Conservation (phyloP, 176 grass and related monocot species). For the Oryza coarctata region DNA sequence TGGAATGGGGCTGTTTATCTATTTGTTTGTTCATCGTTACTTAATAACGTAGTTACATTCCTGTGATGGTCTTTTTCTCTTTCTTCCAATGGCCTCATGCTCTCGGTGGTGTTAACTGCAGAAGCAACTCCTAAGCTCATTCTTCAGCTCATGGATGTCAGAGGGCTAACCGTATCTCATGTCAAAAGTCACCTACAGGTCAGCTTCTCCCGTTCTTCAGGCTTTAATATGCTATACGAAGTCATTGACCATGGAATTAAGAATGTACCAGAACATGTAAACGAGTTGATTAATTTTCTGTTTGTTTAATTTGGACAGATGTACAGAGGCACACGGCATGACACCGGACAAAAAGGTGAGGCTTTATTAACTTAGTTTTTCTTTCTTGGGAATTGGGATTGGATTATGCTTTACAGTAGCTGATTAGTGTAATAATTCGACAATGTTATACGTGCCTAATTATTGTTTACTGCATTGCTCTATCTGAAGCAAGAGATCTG, state of each 20-base stretch:
- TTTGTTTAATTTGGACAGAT: constrained; percentile 55
- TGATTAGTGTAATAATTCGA: not conserved
- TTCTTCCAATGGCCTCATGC: not conserved
- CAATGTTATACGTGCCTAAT: not conserved
- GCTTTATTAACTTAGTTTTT: constrained; percentile 20
- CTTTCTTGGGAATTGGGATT: constrained; percentile 36
- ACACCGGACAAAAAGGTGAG: constrained; percentile 54
- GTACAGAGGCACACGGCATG: constrained; percentile 81
- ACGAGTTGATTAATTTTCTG: not conserved
- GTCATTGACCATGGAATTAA: not conserved
- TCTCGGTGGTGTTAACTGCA: constrained; percentile 17
- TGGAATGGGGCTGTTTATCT: not conserved
- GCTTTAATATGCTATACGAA: not conserved
- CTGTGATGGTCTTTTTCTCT: not conserved
- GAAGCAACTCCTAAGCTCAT: constrained; percentile 92
- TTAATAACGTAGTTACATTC: not conserved
- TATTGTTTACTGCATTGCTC: not conserved
- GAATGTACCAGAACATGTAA: constrained; percentile 2
- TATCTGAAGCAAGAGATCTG: not conserved
- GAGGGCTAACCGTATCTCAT: constrained; percentile 83
- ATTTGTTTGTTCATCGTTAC: not conserved
- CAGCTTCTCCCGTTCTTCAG: not conserved
- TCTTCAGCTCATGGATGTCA: constrained; percentile 76
- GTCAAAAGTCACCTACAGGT: constrained; percentile 99
- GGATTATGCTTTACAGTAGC: not conserved